These are phyloP conservation scores for Calonectria crousiana DNA, from an alignment of 2,329 filamentous ascomycete species.

Conservation along the genomic window DNA sequence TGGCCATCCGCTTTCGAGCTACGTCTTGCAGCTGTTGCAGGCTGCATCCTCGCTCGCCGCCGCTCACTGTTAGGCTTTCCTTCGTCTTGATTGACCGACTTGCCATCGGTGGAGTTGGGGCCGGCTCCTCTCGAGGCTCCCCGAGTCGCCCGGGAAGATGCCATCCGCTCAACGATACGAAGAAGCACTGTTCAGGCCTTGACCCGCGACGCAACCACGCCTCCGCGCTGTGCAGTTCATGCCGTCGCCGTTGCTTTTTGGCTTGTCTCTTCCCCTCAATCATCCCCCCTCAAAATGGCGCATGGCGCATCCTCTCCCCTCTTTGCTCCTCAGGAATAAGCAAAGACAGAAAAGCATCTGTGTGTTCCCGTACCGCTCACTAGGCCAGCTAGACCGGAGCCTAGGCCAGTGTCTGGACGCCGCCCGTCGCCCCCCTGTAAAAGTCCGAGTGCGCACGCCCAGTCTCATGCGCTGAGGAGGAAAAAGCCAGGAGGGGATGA, in stretches of 20 bases:
- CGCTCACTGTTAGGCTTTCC: neutral
- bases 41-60: neutral
- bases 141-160: slow-evolving; percentile 7
- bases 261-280: neutral
- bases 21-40: neutral
- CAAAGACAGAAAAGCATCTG: neutral
- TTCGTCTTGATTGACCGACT: slow-evolving; percentile 1
- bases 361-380: slow-evolving; percentile 7
- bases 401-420: neutral
- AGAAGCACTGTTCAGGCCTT: slow-evolving; percentile 5
- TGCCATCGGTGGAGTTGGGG: neutral
- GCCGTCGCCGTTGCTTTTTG: slow-evolving; percentile 11
- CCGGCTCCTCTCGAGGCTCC: neutral
- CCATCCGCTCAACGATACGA: slow-evolving; percentile 3
- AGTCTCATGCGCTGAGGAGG: neutral
- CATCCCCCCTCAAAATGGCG: neutral
- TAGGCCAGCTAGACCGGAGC: neutral
- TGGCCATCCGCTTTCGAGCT: neutral
- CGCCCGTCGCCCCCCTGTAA: slow-evolving; percentile 3
- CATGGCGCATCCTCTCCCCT: neutral
- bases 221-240: slow-evolving; percentile 9
- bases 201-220: neutral
- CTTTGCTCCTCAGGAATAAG: neutral
- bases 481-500: neutral
- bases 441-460: slow-evolving; percentile 7